Evolutionary conservation across 2,329 filamentous ascomycete genomes (phyloP).

Genomic region (Aspergillus neotritici): DNA sequence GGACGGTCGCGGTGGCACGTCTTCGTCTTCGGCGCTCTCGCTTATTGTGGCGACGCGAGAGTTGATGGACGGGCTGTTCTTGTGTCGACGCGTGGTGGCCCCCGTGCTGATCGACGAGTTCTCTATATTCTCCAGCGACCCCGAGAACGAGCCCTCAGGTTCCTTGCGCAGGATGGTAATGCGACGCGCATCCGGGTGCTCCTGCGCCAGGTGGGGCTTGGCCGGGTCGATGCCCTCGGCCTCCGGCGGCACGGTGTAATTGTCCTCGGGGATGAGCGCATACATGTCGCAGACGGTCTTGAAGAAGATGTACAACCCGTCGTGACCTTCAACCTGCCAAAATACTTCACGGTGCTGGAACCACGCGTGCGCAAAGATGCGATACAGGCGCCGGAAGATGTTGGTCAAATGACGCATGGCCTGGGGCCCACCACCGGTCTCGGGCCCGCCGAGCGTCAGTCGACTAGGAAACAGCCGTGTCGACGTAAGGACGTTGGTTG

Average conservation of each 20-base stretch:
- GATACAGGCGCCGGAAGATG: slow-evolving; percentile 87
- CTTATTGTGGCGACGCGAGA: slow-evolving; percentile 75
- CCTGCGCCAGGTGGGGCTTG: slow-evolving; percentile 16
- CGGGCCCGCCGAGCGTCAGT: slow-evolving; percentile 52
- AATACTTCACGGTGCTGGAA: slow-evolving; percentile 95
- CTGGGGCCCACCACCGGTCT: slow-evolving; percentile 37
- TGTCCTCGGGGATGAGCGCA: slow-evolving; percentile 81
- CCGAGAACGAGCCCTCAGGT: slow-evolving; percentile 15
- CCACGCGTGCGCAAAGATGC: slow-evolving; percentile 98
- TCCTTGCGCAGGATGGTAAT: slow-evolving; percentile 36
- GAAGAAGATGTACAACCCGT: slow-evolving; percentile 93
- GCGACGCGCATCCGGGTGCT: slow-evolving; percentile 25
- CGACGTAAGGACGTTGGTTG: slow-evolving; percentile 86
- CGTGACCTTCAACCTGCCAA: slow-evolving; percentile 84
- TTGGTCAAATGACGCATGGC: slow-evolving; percentile 70
- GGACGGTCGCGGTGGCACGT: slow-evolving; percentile 19
- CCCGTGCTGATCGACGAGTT: slow-evolving; percentile 49
- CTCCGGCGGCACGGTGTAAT: slow-evolving; percentile 90
- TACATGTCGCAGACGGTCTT: slow-evolving; percentile 95
- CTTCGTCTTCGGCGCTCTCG: slow-evolving; percentile 73
- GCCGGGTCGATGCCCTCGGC: slow-evolving; percentile 71
- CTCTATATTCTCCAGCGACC: slow-evolving; percentile 25
- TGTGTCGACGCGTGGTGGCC: slow-evolving; percentile 75
- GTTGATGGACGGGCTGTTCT: slow-evolving; percentile 73
- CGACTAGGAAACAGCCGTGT: slow-evolving; percentile 93